These are phyloP conservation scores for Fusarium fujikuroi DNA, from an alignment of 2,329 filamentous ascomycete species.

Conservation along the genomic window DNA sequence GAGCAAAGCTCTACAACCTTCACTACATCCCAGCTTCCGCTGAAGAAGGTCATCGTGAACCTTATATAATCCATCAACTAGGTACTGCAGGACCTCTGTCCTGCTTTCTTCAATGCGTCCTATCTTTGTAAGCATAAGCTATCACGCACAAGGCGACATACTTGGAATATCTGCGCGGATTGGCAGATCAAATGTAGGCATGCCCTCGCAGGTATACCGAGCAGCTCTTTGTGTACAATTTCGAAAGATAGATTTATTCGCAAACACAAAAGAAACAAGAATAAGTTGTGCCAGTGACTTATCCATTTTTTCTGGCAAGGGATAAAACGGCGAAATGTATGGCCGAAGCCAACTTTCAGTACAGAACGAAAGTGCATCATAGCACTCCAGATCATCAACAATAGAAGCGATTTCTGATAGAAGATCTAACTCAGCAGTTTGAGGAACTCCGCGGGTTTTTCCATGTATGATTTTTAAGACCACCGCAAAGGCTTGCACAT, in stretches of 20 bases:
- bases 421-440: fast-evolving
- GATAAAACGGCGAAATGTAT: fast-evolving
- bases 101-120: not conserved
- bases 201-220: not conserved
- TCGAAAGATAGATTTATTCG: fast-evolving
- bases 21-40: not conserved
- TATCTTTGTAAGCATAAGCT: not conserved
- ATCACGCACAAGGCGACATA: not conserved
- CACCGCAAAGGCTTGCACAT: not conserved
- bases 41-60: not conserved
- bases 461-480: not conserved
- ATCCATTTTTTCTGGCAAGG: fast-evolving
- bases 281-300: not conserved
- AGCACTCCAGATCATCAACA: not conserved
- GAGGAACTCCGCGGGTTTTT: not conserved
- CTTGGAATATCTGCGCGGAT: not conserved
- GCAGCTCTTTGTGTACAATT: not conserved
- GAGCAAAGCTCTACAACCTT: not conserved
- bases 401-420: not conserved
- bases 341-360: not conserved
- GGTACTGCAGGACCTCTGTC: fast-evolving
- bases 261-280: not conserved
- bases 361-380: not conserved
- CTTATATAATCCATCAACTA: not conserved
- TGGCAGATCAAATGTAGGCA: not conserved